Base-by-base conservation (phyloP, 2,329 filamentous ascomycete species). In the Thielaviopsis ethacetica region DNA sequence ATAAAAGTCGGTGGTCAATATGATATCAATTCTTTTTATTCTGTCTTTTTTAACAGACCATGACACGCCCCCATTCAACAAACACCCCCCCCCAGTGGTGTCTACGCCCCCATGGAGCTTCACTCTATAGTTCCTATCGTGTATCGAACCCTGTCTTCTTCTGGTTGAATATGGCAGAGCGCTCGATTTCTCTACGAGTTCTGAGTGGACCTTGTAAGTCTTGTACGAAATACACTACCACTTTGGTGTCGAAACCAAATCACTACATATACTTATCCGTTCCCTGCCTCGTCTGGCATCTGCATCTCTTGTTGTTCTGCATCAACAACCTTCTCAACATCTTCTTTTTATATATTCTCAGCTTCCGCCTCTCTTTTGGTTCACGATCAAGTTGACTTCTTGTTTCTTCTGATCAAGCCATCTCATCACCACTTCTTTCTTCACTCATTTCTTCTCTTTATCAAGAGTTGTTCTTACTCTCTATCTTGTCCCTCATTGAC, bases 281-380 rank as follows among this genome's bases (percentile, higher is more conserved):
- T 51, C 41, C 57, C 57, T 49, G 50, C 53, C 57, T 47, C 22
- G 30, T 53, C 13, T 53, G 30, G 26, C 24, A n/a, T 26, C 22
- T 27, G 24, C 15, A 52, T 57, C 50, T 58, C 44, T 27, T 44
- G 34, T 44, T 41, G 41, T 38, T 58, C 10, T 54, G 21, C 34
- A 54, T 47, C 57, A 58, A 27, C 57, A 58, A 30, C 57, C 53
- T 44, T 53, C 41, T 19, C 27, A 58, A 47, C 57, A 53, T 54
- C 57, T 58, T 58, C 47, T 57, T 58, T 58, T 24, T 58, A 54
- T 58, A 58, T 53, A 49, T 27, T 54, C 21, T 30, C 27, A 26
- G 21, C 57, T 58, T 57, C 17, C 30, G 44, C 44, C 26, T 51
- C 26, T 34, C 44, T 57, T 27, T 56, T 26, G 49, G 55, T 38